These are phyloP conservation scores for Hanseniaspora taiwanica DNA, from an alignment of 805 yeast species.

Conservation along the genomic window DNA sequence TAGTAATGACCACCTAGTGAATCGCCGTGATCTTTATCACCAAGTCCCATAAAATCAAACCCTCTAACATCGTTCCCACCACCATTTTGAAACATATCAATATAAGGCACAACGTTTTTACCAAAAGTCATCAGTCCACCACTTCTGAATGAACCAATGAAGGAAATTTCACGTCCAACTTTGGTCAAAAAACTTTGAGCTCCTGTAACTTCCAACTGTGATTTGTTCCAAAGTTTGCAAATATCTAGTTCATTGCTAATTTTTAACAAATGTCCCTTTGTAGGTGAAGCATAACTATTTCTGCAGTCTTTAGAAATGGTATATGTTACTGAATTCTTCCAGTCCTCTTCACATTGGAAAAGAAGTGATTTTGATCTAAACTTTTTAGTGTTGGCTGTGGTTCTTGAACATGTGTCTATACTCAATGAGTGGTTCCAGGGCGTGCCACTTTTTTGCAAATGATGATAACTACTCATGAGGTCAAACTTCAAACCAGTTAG, in stretches of 20 bases:
- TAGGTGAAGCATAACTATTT: conserved; percentile 29
- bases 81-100: conserved; percentile 76
- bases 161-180: conserved; percentile 25
- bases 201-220: conserved; percentile 24
- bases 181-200: conserved; percentile 8
- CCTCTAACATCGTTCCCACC: conserved; percentile 67
- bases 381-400: conserved; percentile 28
- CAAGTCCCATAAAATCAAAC: conserved; percentile 52
- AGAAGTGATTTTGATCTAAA: conserved; percentile 43
- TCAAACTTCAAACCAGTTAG: conserved; percentile 21
- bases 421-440: conserved; percentile 37
- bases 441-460: conserved; percentile 9
- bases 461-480: conserved; percentile 27
- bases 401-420: conserved; percentile 32
- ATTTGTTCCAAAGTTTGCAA: conserved; percentile 22
- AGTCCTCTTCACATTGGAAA: conserved; percentile 44
- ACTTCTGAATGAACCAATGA: conserved; percentile 33
- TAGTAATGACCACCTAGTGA: conserved; percentile 57
- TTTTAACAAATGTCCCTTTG: conserved; percentile 30
- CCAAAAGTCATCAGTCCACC: conserved; percentile 41
- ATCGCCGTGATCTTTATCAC: conserved; percentile 42
- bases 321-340: conserved; percentile 41
- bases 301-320: conserved; percentile 30
- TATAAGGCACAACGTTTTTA: conserved; percentile 35
- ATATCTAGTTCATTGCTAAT: background rate